These are phyloP conservation scores for Avena insularis DNA, from an alignment of 176 grass and related monocot species.

Conservation along the genomic window DNA sequence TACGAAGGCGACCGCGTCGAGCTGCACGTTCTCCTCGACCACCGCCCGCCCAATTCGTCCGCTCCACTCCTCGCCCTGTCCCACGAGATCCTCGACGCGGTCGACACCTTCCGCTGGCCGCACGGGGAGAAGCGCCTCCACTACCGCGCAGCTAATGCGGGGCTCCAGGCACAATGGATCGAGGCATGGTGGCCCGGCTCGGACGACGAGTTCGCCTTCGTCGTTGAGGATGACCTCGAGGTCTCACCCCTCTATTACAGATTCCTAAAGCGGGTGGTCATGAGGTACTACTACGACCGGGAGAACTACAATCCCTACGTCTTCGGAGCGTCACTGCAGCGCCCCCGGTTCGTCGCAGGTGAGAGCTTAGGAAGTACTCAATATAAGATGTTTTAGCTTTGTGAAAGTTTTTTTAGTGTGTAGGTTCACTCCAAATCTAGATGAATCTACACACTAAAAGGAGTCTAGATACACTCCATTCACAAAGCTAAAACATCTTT, in stretches of 20 bases:
- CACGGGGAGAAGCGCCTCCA: slow-evolving; percentile 80
- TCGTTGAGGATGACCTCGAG: slow-evolving; percentile 96
- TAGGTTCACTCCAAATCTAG: too few species aligned
- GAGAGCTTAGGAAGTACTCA: slow-evolving; percentile 19
- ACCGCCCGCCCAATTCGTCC: slow-evolving; percentile 52
- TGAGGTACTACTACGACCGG: slow-evolving; percentile 83
- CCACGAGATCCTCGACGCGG: slow-evolving; percentile 64
- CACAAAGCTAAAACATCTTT: too few species aligned
- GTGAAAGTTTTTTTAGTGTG: too few species aligned
- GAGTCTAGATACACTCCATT: too few species aligned
- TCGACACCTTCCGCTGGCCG: slow-evolving; percentile 65
- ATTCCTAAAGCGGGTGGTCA: slow-evolving; percentile 74
- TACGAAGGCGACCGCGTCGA: slow-evolving; percentile 78
- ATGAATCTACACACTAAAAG: too few species aligned
- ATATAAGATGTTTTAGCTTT: too few species aligned
- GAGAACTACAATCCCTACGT: slow-evolving; percentile 76
- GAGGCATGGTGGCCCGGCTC: slow-evolving; percentile 97
- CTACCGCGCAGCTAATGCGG: slow-evolving; percentile 70
- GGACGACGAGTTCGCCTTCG: slow-evolving; percentile 89
- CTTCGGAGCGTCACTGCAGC: slow-evolving; percentile 86
- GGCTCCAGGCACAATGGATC: slow-evolving; percentile 95
- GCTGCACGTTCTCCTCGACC: slow-evolving; percentile 84
- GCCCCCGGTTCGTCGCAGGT: slow-evolving; percentile 95
- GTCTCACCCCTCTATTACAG: slow-evolving; percentile 81
- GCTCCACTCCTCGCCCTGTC: slow-evolving; percentile 50